These are phyloP conservation scores for Chlorella sp. DNA, from an alignment of 139 green algal genomes.

Conservation along the genomic window DNA sequence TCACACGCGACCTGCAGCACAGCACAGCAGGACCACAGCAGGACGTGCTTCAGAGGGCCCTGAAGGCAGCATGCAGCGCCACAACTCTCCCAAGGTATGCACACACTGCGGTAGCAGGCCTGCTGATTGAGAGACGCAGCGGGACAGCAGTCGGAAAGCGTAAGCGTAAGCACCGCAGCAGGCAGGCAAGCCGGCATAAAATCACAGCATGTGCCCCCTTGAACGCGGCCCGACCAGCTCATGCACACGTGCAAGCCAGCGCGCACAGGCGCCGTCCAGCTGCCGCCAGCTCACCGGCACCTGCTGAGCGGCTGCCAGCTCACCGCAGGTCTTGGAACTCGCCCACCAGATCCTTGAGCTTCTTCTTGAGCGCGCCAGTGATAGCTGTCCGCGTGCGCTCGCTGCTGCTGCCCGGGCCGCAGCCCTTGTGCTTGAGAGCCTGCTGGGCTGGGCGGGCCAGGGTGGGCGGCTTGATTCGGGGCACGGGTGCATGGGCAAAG, in stretches of 20 bases:
- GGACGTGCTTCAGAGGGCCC: not conserved
- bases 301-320: not conserved
- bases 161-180: too few relatives aligned
- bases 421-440: constrained; percentile 71
- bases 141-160: too few relatives aligned
- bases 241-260: too few relatives aligned
- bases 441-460: not conserved
- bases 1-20: constrained; percentile 28
- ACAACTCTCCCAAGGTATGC: too few relatives aligned
- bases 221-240: too few relatives aligned
- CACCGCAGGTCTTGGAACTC: constrained; percentile 91
- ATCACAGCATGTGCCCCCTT: too few relatives aligned
- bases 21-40: not conserved
- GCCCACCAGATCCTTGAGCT: constrained; percentile 95
- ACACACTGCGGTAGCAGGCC: too few relatives aligned
- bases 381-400: constrained; percentile 94
- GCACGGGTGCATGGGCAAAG: not conserved
- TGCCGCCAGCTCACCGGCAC: not conserved
- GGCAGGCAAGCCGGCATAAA: too few relatives aligned
- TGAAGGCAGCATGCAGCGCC: too few relatives aligned
- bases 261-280: not conserved
- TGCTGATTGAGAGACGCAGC: too few relatives aligned
- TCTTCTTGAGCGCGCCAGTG: constrained; percentile 92
- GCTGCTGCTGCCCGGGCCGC: constrained; percentile 72
- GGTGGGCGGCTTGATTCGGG: too few relatives aligned